phyloP scores from a whole-genome alignment of 495 filamentous ascomycete genomes.

The Penicilliopsis zonata region DNA sequence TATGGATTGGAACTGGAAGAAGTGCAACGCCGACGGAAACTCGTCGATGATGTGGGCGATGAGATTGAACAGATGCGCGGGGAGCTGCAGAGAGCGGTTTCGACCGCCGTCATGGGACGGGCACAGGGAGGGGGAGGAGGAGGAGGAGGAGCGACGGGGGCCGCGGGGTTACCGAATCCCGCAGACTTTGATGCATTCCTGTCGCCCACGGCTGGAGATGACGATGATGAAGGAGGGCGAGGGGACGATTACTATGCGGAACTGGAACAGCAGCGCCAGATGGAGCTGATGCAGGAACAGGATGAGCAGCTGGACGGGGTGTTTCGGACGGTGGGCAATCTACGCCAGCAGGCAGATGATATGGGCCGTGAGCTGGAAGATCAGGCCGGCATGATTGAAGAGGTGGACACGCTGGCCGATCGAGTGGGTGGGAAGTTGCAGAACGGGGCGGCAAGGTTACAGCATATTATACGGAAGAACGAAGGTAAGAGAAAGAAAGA shows the following conservation, averaged over 20 bases:
- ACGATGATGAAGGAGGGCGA: constrained; percentile 7
- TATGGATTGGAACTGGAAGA: constrained; percentile 82
- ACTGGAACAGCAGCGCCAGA: constrained; percentile 85
- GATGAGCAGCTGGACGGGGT: constrained; percentile 88
- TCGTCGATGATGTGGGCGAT: constrained; percentile 79
- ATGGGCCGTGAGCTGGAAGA: constrained; percentile 96
- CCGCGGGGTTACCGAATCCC: constrained; percentile 51
- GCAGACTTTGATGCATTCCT: constrained; percentile 46
- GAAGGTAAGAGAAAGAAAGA: no score
- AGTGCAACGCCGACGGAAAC: constrained; percentile 63
- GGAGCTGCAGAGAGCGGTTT: constrained; percentile 54
- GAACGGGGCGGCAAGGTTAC: constrained; percentile 75
- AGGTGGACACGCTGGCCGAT: constrained; percentile 71
- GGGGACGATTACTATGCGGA: constrained; percentile 66
- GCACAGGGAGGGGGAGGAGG: constrained; percentile 1
- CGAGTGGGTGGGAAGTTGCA: constrained; percentile 76
- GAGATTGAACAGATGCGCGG: constrained; percentile 83
- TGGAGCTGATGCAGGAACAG: constrained; percentile 88
- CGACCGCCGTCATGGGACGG: constrained; percentile 8
- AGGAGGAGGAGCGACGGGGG: constrained; percentile 10
- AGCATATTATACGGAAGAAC: constrained; percentile 76
- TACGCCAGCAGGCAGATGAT: constrained; percentile 78
- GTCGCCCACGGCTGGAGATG: constrained; percentile 20
- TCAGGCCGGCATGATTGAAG: constrained; percentile 69
- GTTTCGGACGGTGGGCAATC: constrained; percentile 79